phyloP scores from a whole-genome alignment of 768 basidiomycete species.

The Coprinopsis sp. region DNA sequence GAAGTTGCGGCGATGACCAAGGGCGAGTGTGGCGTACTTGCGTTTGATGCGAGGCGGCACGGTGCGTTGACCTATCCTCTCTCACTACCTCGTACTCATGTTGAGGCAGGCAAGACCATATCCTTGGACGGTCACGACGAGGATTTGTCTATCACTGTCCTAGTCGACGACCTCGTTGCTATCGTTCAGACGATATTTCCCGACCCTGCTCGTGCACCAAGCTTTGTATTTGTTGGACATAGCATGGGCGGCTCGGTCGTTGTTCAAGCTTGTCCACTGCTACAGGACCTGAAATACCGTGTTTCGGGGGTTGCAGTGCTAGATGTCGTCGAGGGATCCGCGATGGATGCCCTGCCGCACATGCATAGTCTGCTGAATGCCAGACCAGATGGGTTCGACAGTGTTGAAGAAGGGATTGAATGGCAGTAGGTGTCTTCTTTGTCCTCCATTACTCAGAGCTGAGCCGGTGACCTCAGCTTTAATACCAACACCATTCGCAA shows the following conservation, averaged over 20 bases:
- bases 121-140: slow-evolving; percentile 35
- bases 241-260: slow-evolving; percentile 96
- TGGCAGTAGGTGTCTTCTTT: slow-evolving; percentile 77
- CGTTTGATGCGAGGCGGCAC: slow-evolving; percentile 82
- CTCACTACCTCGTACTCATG: neutral
- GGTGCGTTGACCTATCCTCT: slow-evolving; percentile 43
- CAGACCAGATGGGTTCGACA: slow-evolving; percentile 82
- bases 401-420: slow-evolving; percentile 78
- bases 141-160: slow-evolving; percentile 68
- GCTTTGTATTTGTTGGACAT: slow-evolving; percentile 65
- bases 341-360: slow-evolving; percentile 86
- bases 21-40: slow-evolving; percentile 76
- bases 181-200: slow-evolving; percentile 70
- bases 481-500: slow-evolving; percentile 82
- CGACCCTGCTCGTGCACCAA: slow-evolving; percentile 56
- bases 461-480: slow-evolving; percentile 42
- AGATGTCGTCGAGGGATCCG: slow-evolving; percentile 91
- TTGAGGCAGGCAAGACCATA: slow-evolving; percentile 58
- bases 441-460: neutral
- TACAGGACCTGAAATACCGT: slow-evolving; percentile 65
- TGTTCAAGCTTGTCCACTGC: slow-evolving; percentile 58
- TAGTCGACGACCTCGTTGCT: slow-evolving; percentile 70
- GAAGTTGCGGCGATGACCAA: slow-evolving; percentile 56
- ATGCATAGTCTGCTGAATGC: slow-evolving; percentile 87
- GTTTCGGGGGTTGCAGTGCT: slow-evolving; percentile 77